Evolutionary conservation across 208 protist genomes (phyloP), one percentile per base, ranked within the genome.

Genomic region (Crithidia sp.): DNA sequence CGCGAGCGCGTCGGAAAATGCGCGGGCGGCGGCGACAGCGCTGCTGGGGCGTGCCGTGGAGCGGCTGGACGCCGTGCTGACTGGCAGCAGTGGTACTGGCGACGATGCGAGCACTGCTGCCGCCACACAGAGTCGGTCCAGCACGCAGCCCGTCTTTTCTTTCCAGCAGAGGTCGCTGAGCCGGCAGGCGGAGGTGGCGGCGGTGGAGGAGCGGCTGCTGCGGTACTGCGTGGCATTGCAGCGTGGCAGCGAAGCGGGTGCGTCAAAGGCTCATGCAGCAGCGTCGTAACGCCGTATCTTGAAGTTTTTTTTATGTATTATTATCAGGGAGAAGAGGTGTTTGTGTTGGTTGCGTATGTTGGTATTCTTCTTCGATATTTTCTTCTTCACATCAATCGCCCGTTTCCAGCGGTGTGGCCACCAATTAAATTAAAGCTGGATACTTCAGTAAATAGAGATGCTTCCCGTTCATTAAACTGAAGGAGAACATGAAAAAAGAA

Each of bases 161-260:
- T 90, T 90, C 62, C 86, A 94, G 53, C 71, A 81, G 17, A 41
- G 67, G 5, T 66, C 78, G 36, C 62, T 92, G 5, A 28, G 45
- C 37, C 60, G 65, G 45, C 62, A 79, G 16, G 67, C 83, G 13
- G 45, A n/a, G 2, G 57, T 60, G 37, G 71, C 44, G 37, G 58
- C 77, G 71, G 14, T 72, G 57, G 79, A 77, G 44, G 76, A 79
- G 16, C 72, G 62, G 12, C 37, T 92, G 37, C 44, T 92, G 53
- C 78, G 77, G 3, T 91, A 90, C 61, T 89, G 82, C 65, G 64
- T 78, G 0, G 84, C 84, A 10, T 52, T 93, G 44, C 62, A 86
- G 41, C 74, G 71, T 7, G 40, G 16, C 12, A 39, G 58, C n/a
- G 49, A 6, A 14, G 49, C 5, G 2, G 17, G 7, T 3, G n/a